phyloP scores from a whole-genome alignment of 2,329 filamentous ascomycete genomes.

The Ophiognomonia clavigignenti-juglandacearum region DNA sequence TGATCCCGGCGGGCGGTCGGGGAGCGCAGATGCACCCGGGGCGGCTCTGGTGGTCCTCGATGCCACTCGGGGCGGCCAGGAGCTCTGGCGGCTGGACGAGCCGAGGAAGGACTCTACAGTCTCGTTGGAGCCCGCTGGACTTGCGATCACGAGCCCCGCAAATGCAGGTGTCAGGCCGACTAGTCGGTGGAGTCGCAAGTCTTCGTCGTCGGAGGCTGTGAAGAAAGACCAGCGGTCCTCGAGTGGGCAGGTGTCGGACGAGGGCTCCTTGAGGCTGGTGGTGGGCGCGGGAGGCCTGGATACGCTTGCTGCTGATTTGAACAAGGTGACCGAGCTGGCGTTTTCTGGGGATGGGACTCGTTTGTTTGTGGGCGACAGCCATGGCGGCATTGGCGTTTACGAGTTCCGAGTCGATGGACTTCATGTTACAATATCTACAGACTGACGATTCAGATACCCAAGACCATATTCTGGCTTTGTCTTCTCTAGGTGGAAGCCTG shows the following conservation, averaged over 20 bases:
- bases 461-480: too few relatives aligned
- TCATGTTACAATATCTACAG: too few relatives aligned
- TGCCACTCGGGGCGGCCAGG: constrained; percentile 27
- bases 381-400: constrained; percentile 32
- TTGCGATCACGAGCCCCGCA: too few relatives aligned
- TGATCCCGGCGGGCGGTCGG: constrained; percentile 27
- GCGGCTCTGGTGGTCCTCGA: constrained; percentile 33
- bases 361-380: constrained; percentile 29
- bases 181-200: constrained; percentile 4
- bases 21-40: constrained; percentile 26
- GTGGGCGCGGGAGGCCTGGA: constrained; percentile 7
- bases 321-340: constrained; percentile 30
- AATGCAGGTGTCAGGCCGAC: not conserved
- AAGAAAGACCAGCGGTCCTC: constrained; percentile 5
- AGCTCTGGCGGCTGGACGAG: constrained; percentile 33
- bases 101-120: constrained; percentile 11
- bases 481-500: too few relatives aligned
- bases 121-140: too few relatives aligned
- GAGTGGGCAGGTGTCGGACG: constrained; percentile 7
- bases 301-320: constrained; percentile 24
- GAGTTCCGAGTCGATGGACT: constrained; percentile 25
- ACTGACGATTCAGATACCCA: too few relatives aligned
- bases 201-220: not conserved
- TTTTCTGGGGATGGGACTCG: constrained; percentile 33
- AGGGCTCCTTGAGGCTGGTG: not conserved